Evolutionary conservation across 352 stramenopile genomes (phyloP), one percentile per base, ranked within the genome.

Genomic region (Phytophthora citrophthora): DNA sequence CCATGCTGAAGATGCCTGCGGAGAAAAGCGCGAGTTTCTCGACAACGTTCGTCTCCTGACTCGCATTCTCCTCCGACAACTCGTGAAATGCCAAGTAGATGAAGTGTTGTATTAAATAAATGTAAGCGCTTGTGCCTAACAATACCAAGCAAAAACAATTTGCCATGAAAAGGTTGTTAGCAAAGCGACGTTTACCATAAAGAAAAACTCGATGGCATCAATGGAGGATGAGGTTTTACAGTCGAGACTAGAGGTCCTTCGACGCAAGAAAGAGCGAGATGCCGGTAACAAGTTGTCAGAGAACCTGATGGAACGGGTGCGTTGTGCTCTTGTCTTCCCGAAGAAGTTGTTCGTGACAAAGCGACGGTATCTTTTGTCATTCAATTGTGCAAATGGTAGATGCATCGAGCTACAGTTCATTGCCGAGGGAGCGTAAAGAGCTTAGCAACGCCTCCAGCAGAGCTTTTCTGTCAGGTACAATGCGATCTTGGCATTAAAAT

Each of bases 81-180:
- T 88, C 79, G 54, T 89, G 76, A 59, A 91, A 88, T 8, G 77
- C 72, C 29, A 89, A 61, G 62, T 91, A 91, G 52, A 91, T 86
- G 57, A 89, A 91, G 56, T 29, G 8, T 1, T 32, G 10, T 32
- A 20, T 2, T 20, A 20, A 20, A 20, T 20, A 20, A 20, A 20
- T 20, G 20, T 20, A 20, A 20, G 20, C 20, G 20, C 20, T 20
- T 20, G 20, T 20, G 1, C 20, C 20, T 20, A 20, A 20, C 20
- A 20, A 20, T 20, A 20, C 20, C 20, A 20, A 20, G 18, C 18
- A 20, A 20, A 20, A n/a, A n/a, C 1, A 32, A 32, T 32, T 7
- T 32, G 29, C 29, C 26, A 32, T 11, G 27, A 32, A 32, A 29
- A 29, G 26, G 26, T 7, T 8, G 4, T 0, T 29, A 7, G 4